Conservation (phyloP, 2,329 filamentous ascomycete species). For the Paecilomyces formosus region DNA sequence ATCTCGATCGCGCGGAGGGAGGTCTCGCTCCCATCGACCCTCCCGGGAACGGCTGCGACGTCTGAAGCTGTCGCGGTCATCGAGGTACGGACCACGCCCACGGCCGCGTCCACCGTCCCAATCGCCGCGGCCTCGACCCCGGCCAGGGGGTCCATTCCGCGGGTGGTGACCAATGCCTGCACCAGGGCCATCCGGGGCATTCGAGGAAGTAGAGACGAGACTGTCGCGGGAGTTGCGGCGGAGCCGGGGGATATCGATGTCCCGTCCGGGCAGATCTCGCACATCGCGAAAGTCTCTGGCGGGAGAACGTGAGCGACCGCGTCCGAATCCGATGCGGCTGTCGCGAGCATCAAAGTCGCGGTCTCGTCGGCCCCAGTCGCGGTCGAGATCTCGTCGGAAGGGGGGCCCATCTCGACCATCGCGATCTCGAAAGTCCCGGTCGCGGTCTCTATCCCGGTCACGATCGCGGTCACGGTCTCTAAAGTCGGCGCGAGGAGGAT, state of each 20-base stretch:
- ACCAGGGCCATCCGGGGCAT: conserved; percentile 28
- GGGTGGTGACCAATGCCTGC: conserved; percentile 23
- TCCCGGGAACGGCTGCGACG: conserved; percentile 39
- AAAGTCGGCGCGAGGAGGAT: conserved; percentile 53
- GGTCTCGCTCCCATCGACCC: conserved; percentile 34
- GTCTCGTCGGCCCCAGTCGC: conserved; percentile 40
- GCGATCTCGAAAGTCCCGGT: conserved; percentile 17
- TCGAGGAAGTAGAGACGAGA: conserved; percentile 28
- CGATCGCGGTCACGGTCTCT: conserved; percentile 40
- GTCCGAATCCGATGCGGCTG: conserved; percentile 35
- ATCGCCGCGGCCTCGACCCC: conserved; percentile 36
- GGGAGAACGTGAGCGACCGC: conserved; percentile 38
- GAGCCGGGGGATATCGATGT: conserved; percentile 32
- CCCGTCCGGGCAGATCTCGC: conserved; percentile 27
- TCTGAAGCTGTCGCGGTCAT: conserved; percentile 36
- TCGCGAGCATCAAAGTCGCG: conserved; percentile 40
- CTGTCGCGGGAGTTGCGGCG: conserved; percentile 39
- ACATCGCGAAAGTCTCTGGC: conserved; percentile 33
- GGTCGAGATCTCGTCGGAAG: conserved; percentile 34
- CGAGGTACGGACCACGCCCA: conserved; percentile 30
- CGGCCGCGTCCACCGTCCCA: conserved; percentile 37
- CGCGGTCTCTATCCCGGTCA: conserved; percentile 24
- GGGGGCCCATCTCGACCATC: conserved; percentile 25
- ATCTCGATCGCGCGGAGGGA: conserved; percentile 17
- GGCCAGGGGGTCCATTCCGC: conserved; percentile 27